Conservation (phyloP, 371 early-diverging fungal genomes). For the Mortierella sp. region DNA sequence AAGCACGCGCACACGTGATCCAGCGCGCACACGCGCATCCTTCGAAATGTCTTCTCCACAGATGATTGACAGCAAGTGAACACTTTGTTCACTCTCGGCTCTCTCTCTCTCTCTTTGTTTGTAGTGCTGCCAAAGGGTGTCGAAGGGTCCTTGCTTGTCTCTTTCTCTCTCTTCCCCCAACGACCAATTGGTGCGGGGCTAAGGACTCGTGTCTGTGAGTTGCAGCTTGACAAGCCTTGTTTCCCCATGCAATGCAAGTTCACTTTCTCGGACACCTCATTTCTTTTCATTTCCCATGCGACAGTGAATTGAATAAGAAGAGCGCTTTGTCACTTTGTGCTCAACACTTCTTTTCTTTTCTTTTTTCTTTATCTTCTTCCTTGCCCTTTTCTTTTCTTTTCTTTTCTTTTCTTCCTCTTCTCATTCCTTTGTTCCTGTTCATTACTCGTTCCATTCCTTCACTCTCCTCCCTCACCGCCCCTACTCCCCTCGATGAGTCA, state of each 20-base stretch:
- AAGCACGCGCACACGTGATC: conserved; percentile 10
- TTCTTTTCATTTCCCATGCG: neutral
- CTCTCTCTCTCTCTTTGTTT: too few relatives aligned
- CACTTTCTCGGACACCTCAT: conserved; percentile 18
- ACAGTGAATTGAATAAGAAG: neutral
- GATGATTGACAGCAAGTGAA: conserved; percentile 5
- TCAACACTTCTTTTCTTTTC: neutral
- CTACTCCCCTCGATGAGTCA: conserved; percentile 30
- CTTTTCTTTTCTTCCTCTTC: conserved; percentile 2
- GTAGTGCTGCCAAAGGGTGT: neutral
- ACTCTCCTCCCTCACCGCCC: neutral
- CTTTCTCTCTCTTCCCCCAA: neutral
- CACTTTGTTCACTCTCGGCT: conserved; percentile 25
- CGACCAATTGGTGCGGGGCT: neutral
- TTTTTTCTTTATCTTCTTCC: neutral
- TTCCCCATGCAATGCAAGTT: conserved; percentile 12
- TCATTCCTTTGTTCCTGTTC: conserved; percentile 7
- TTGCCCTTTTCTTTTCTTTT: neutral
- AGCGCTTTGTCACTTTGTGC: conserved; percentile 24
- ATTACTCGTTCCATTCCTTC: neutral
- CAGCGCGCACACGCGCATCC: conserved; percentile 7
- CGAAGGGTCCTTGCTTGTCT: neutral
- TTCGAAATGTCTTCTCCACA: conserved; percentile 12
- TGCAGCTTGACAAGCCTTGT: neutral
- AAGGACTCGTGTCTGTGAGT: neutral